phyloP scores from a whole-genome alignment of 306 rosid genomes.

The Corylus avellana region DNA sequence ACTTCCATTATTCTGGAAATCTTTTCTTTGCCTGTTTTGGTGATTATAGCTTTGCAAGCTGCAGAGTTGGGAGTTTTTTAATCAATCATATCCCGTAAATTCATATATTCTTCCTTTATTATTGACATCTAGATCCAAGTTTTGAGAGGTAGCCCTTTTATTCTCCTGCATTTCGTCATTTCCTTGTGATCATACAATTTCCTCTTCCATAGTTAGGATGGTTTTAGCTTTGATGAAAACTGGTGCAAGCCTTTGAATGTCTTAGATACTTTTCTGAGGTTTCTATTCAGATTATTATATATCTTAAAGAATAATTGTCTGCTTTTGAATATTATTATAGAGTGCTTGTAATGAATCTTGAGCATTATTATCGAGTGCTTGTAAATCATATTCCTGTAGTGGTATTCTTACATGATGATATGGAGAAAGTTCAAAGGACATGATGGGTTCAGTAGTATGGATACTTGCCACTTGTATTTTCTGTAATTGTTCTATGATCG shows the following conservation, averaged over 20 bases:
- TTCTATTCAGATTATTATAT: neutral
- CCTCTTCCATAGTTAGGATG: neutral
- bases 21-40: neutral
- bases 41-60: neutral
- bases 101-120: neutral
- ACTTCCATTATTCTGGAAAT: neutral
- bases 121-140: neutral
- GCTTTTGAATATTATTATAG: neutral
- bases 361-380: neutral
- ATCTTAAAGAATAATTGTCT: neutral
- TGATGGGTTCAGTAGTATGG: neutral
- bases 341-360: neutral
- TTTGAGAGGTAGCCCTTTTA: too few species aligned
- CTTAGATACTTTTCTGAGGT: neutral
- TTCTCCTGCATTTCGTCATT: neutral
- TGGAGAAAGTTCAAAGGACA: neutral
- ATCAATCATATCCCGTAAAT: neutral
- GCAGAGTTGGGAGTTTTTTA: neutral
- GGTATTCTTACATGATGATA: neutral
- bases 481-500: too few species aligned
- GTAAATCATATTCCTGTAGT: neutral
- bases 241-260: neutral
- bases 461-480: neutral
- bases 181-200: neutral
- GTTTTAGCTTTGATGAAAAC: neutral